These are phyloP conservation scores for Euclidium syriacum DNA, from an alignment of 345 rosid genomes.

Conservation along the genomic window DNA sequence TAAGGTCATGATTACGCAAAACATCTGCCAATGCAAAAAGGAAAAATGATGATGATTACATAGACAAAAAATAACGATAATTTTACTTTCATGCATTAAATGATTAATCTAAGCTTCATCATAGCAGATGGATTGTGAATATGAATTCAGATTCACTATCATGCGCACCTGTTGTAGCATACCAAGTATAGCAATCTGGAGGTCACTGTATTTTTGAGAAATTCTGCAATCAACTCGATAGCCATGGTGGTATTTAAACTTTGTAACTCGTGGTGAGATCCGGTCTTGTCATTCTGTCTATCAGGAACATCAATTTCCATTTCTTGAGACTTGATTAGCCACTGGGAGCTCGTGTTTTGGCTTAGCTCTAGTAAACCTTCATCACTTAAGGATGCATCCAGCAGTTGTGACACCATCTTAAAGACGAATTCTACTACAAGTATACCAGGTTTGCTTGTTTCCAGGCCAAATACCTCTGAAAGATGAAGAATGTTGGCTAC, in stretches of 20 bases:
- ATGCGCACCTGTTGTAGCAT: conserved; percentile 59
- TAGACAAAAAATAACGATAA: not conserved
- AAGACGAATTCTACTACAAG: conserved; percentile 62
- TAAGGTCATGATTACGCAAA: not conserved
- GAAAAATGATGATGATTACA: conserved; percentile 1
- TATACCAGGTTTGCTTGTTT: conserved; percentile 58
- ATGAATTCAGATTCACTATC: not conserved
- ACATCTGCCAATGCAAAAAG: not conserved
- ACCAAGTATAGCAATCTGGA: conserved; percentile 75
- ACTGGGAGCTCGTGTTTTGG: conserved; percentile 51
- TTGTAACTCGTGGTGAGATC: conserved; percentile 48
- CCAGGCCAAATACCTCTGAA: conserved; percentile 52
- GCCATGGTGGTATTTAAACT: conserved; percentile 63
- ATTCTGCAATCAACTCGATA: conserved; percentile 64
- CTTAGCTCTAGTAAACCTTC: conserved; percentile 74
- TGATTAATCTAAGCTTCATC: not conserved
- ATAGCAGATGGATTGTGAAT: not conserved
- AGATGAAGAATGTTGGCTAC: conserved; percentile 69
- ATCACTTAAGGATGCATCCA: conserved; percentile 86
- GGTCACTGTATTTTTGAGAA: conserved; percentile 60
- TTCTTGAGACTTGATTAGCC: conserved; percentile 48
- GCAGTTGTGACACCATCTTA: conserved; percentile 62
- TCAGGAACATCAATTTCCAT: conserved; percentile 68
- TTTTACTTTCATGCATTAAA: not conserved
- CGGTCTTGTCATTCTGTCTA: conserved; percentile 46